Base-by-base conservation (phyloP, 2,329 filamentous ascomycete genomes). In the Thermoascus crustaceus region DNA sequence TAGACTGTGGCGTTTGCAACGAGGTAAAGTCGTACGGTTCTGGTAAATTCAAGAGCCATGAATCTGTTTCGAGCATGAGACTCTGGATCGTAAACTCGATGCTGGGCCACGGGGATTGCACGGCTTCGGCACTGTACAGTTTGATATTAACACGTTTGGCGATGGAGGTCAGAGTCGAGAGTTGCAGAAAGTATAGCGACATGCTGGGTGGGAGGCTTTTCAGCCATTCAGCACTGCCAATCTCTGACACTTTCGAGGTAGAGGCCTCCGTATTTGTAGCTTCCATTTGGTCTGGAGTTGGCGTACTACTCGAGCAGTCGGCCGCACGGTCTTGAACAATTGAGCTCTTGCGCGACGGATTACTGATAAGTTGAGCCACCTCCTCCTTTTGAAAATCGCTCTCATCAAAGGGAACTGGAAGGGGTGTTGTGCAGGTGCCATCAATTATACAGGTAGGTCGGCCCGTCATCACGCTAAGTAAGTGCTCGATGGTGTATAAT, bases 401-500 rank as follows among this genome's bases (percentile, higher is more conserved):
- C 43, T 64, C 64, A 38, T 63, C 60, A 34, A 63, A 57, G 5
- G 60, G 62, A 20, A 60, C 49, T 1, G 63, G 62, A 4, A 68
- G 46, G 16, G 64, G 61, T 4, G 61, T 61, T 14, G 60, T 66
- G 45, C 60, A 64, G 22, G 60, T 52, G 13, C 54, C 53, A 32
- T 66, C 61, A n/a, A 53, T 42, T 17, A 68, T 57, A 43, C 55
- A 65, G 10, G 60, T 61, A 10, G 64, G 61, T 26, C 65, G 56
- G n/a, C 65, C 65, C 2, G 64, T 67, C 47, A 67, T 60, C 20
- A 60, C 51, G 32, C 57, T 58, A 11, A 68, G 53, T 10, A 60
- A 55, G 35, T 64, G 60, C 34, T 68, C 65, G 11, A 67, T 38
- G 7, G 53, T 54, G 41, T 65, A 64, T 14, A 68, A 40, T 16